A percentile compares a stretch with the other conserved stretches of the same genome.
These are phyloP conservation scores for Verruconis gallopava DNA, from an alignment of 2,329 filamentous ascomycete species.

Conservation along the genomic window DNA sequence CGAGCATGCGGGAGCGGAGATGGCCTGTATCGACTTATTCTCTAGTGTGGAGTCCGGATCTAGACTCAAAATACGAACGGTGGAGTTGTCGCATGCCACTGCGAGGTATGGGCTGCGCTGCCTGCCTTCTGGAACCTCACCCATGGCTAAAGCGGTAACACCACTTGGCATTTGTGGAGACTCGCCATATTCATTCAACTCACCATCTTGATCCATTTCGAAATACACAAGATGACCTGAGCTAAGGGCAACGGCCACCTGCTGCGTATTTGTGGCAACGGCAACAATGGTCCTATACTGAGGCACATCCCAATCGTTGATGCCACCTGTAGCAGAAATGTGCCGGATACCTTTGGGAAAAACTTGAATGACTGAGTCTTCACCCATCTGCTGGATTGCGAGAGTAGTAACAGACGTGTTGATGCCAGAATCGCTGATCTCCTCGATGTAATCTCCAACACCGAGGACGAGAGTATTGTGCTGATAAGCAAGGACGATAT, in stretches of 20 bases:
- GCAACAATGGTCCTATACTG: slow-evolving; percentile 92
- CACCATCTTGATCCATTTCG: slow-evolving; percentile 87
- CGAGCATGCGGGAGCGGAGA: slow-evolving; percentile 80
- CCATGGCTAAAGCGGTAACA: slow-evolving; percentile 87
- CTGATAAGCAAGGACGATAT: slow-evolving; percentile 87
- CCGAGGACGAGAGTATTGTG: slow-evolving; percentile 85
- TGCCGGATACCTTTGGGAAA: slow-evolving; percentile 94
- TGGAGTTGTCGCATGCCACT: slow-evolving; percentile 93
- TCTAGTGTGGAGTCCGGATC: slow-evolving; percentile 84
- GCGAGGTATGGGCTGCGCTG: slow-evolving; percentile 84
- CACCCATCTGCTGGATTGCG: slow-evolving; percentile 85
- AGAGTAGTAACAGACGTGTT: slow-evolving; percentile 78
- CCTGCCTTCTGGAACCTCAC: slow-evolving; percentile 81
- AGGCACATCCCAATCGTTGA: slow-evolving; percentile 89
- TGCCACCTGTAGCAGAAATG: slow-evolving; percentile 59
- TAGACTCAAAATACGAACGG: slow-evolving; percentile 80
- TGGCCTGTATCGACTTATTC: slow-evolving; percentile 84
- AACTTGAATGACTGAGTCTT: slow-evolving; percentile 84
- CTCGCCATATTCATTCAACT: slow-evolving; percentile 82
- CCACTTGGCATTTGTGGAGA: slow-evolving; percentile 91
- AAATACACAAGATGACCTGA: slow-evolving; percentile 97
- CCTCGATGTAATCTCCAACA: slow-evolving; percentile 93
- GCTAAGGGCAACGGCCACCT: slow-evolving; percentile 86
- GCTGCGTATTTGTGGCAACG: slow-evolving; percentile 81
- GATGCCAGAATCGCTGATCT: slow-evolving; percentile 89